Evolutionary conservation across 192 early-diverging fungal species (phyloP), one percentile per base, ranked within the genome.

Genomic region (Spizellomyces sp.): DNA sequence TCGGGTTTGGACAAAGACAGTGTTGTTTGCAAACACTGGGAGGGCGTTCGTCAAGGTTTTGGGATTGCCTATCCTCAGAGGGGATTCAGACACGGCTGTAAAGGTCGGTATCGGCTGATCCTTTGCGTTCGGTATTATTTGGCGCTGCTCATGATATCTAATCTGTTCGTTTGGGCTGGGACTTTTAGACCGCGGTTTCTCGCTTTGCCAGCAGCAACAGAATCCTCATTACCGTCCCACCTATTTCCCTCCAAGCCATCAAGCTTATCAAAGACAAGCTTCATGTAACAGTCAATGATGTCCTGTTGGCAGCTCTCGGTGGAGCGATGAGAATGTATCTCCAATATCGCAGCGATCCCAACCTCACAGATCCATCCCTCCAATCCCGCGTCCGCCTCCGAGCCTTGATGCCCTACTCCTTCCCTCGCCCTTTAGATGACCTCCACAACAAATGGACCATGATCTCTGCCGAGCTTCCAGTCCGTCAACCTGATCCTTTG

Each of bases 351-450:
- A 45, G 41, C 22, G 71, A 75, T 19, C 69, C 70, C n/a, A n/a
- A 43, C n/a, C 14, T 52, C 12, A 19, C 36, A 68, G n/a, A 15
- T 15, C 45, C 64, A 8, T 55, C 36, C 41, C 17, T 64, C 45
- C 36, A 60, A 48, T 12, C 50, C 50, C 12, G 17, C 12, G 14
- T 54, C 59, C 67, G 58, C n/a, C 63, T 77, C 43, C 76, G 76
- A 15, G 65, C 71, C 12, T n/a, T 77, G 47, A 68, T 77, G 71
- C 76, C 76, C 8, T 77, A 75, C 57, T 66, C 76, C 5, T 77
- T 77, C 59, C 76, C 76, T 7, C 71, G 70, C n/a, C 58, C 61
- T 17, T 17, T 67, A 8, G 66, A 68, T 43, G 74, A 75, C 46
- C 60, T 75, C 9, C 74, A 68, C 55, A 75, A 75, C 63, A 21